These are phyloP conservation scores for Sugiyamaella sp. DNA, from an alignment of 1,139 yeast species.

Conservation along the genomic window DNA sequence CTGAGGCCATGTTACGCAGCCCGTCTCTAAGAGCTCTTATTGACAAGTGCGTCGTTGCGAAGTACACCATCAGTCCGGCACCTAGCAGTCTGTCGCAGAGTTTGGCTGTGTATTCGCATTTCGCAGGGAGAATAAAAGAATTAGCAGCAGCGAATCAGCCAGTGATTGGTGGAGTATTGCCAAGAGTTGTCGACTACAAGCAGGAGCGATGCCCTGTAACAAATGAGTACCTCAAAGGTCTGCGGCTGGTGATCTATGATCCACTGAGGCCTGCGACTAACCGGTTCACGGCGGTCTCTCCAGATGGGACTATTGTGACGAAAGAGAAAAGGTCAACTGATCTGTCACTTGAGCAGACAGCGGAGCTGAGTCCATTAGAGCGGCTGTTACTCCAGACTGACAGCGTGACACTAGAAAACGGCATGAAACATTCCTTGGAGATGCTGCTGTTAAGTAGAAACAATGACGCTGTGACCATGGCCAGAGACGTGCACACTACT, in stretches of 20 bases:
- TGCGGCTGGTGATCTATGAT: conserved; percentile 40
- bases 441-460: conserved; percentile 24
- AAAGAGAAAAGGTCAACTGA: conserved; percentile 10
- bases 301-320: conserved; percentile 22
- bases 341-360: conserved; percentile 2
- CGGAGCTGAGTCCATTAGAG: conserved; percentile 23
- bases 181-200: conserved; percentile 37
- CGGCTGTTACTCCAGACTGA: conserved; percentile 16
- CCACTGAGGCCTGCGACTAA: conserved; percentile 3
- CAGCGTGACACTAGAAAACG: conserved; percentile 16
- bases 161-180: conserved; percentile 24
- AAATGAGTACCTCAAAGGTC: conserved; percentile 35
- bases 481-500: conserved; percentile 24
- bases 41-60: conserved; percentile 36
- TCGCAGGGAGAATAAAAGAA: conserved; percentile 21
- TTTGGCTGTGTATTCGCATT: conserved; percentile 34
- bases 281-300: conserved; percentile 9
- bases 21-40: conserved; percentile 28
- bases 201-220: conserved; percentile 43
- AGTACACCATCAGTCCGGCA: conserved; percentile 36
- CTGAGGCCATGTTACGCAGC: conserved; percentile 22
- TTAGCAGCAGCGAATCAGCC: background rate
- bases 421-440: conserved; percentile 18
- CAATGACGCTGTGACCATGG: conserved; percentile 21
- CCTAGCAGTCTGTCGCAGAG: conserved; percentile 38